Percentiles rank a stretch among this genome's conserved stretches.
phyloP scores from a whole-genome alignment of 495 filamentous ascomycete genomes.

The Hyaloscypha finlandica region DNA sequence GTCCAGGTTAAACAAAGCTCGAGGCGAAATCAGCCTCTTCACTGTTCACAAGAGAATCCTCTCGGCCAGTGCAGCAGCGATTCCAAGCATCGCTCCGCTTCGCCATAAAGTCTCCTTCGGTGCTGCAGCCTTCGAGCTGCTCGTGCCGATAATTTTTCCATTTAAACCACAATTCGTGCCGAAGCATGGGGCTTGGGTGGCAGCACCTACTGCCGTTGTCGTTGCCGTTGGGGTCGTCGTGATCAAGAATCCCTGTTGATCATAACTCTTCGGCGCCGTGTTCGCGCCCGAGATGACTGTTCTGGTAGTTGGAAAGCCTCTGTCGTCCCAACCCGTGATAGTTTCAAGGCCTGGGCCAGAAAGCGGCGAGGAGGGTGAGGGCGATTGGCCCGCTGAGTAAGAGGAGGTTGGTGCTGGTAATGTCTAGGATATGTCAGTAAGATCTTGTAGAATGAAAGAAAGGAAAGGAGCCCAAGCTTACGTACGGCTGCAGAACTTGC shows the following conservation, averaged over 20 bases:
- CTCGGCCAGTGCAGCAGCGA: slow-evolving; percentile 6
- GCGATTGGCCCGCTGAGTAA: slow-evolving; percentile 21
- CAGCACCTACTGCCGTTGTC: background rate
- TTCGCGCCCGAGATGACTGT: slow-evolving; percentile 13
- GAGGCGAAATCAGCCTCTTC: background rate
- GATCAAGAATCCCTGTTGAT: slow-evolving; percentile 27
- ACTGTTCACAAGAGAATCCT: slow-evolving; percentile 8
- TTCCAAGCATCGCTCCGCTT: slow-evolving; percentile 3
- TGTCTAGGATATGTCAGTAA: slow-evolving; percentile 21
- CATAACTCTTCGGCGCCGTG: slow-evolving; percentile 23
- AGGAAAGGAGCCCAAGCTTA: slow-evolving; percentile 21
- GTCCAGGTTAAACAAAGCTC: background rate
- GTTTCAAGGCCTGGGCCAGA: slow-evolving; percentile 25
- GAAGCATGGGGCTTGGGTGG: background rate
- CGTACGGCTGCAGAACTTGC: slow-evolving; percentile 38
- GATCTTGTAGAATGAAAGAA: background rate
- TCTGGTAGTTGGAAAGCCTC: slow-evolving; percentile 28
- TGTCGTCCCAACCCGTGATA: slow-evolving; percentile 27
- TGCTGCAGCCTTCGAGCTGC: slow-evolving; percentile 14
- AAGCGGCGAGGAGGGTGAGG: slow-evolving; percentile 25
- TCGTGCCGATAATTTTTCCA: slow-evolving; percentile 21
- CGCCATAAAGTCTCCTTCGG: slow-evolving; percentile 16
- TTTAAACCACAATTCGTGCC: slow-evolving; percentile 1
- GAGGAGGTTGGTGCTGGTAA: slow-evolving; percentile 24
- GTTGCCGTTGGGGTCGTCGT: background rate